These are phyloP conservation scores for Dunaliella salina DNA, from an alignment of 163 green algal species.

Conservation along the genomic window DNA sequence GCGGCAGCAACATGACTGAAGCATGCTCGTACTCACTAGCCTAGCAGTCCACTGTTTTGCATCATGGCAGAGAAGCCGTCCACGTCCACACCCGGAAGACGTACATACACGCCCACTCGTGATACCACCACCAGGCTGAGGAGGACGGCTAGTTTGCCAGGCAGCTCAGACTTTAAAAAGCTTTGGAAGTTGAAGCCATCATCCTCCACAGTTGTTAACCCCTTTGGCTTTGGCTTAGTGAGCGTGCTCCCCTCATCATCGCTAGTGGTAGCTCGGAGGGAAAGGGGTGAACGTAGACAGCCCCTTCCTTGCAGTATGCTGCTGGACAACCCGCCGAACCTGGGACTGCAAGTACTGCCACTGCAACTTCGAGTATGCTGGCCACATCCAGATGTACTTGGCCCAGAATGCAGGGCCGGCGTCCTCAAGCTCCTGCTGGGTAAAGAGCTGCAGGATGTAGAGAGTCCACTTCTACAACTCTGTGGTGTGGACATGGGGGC, in stretches of 20 bases:
- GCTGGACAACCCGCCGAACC: too few species aligned
- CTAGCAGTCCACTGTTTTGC: slow-evolving; percentile 69
- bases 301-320: too few species aligned
- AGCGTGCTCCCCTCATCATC: background rate
- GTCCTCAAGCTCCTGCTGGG: too few species aligned
- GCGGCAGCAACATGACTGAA: too few species aligned
- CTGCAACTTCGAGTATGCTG: too few species aligned
- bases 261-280: background rate
- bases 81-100: slow-evolving; percentile 88
- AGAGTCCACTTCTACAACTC: too few species aligned
- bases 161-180: slow-evolving; percentile 70
- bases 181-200: slow-evolving; percentile 52
- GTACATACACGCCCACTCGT: slow-evolving; percentile 88
- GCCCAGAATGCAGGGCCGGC: too few species aligned
- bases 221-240: background rate
- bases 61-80: slow-evolving; percentile 77
- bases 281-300: too few species aligned
- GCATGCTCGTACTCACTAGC: slow-evolving; percentile 79
- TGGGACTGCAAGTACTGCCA: too few species aligned
- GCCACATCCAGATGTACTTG: too few species aligned
- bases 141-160: slow-evolving; percentile 70
- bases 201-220: slow-evolving; percentile 24
- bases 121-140: slow-evolving; percentile 80
- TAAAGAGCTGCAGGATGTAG: too few species aligned
- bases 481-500: too few species aligned